Base-by-base conservation (phyloP, 2,329 filamentous ascomycete genomes). In the Aspergillus awamori region DNA sequence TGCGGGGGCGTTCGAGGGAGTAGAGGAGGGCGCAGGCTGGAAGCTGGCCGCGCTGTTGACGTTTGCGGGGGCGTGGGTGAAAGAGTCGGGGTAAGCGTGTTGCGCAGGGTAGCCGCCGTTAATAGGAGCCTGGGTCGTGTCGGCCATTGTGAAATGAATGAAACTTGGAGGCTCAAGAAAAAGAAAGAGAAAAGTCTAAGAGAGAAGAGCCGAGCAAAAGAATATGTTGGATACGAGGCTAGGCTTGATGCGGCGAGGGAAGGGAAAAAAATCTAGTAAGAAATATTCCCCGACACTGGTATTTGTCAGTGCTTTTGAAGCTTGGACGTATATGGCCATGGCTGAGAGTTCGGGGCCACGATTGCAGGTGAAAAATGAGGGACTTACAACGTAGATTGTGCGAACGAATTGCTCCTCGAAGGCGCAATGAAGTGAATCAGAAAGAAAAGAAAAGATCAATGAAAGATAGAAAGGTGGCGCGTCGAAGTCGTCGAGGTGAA, bases 31-130 rank as follows among this genome's bases (percentile, higher is more conserved):
- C 28, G 72, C 70, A n/a, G 73, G 76, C 67, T 76, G 73, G 67
- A 77, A 76, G 71, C 69, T 73, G 62, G 76, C 68, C 54, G 69
- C 71, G 63, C 67, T 74, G 65, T 75, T 77, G 61, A 74, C 69
- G 53, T 70, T 68, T 53, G 70, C 69, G 63, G 72, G 72, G 22
- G 70, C 67, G 58, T 71, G 71, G 63, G 73, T 72, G 67, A 76
- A 78, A 39, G 71, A 72, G 45, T 77, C 76, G 24, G 72, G 68
- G 62, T 78, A 79, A 8, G 67, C 71, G 59, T 77, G 76, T 65
- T 77, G 77, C 60, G 71, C 68, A 64, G 74, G 72, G 65, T 75
- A 79, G 69, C 69, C 77, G 68, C 77, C 77, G 70, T 79, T 80
- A 53, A 79, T 67, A 58, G 76, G 74, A 70, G 72, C 67, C 64